These are phyloP conservation scores for Alectoria sarmentosa DNA, from an alignment of 495 filamentous ascomycete species.

Conservation along the genomic window DNA sequence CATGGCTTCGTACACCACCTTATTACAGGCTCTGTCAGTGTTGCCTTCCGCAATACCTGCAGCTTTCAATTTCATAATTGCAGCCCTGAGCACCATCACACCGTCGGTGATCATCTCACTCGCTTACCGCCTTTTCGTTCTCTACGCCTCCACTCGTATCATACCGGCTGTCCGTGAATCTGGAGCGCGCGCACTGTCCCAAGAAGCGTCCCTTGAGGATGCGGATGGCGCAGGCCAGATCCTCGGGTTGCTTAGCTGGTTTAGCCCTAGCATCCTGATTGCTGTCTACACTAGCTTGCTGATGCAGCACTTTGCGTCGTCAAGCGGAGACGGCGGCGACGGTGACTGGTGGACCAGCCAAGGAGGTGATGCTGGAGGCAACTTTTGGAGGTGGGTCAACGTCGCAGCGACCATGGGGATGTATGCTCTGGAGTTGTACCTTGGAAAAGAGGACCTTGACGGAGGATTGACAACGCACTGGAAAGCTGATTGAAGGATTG, in stretches of 20 bases:
- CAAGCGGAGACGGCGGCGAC: slow-evolving; percentile 51
- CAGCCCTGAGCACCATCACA: slow-evolving; percentile 87
- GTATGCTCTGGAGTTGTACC: slow-evolving; percentile 81
- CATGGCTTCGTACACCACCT: slow-evolving; percentile 95
- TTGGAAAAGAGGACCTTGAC: slow-evolving; percentile 71
- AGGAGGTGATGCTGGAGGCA: slow-evolving; percentile 69
- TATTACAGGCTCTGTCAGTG: slow-evolving; percentile 74
- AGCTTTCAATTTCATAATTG: slow-evolving; percentile 76
- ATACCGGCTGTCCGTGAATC: slow-evolving; percentile 87
- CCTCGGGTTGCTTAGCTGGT: slow-evolving; percentile 78
- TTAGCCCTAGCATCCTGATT: slow-evolving; percentile 85
- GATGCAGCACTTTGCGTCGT: slow-evolving; percentile 86
- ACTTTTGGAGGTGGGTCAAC: slow-evolving; percentile 91
- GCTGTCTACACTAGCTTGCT: slow-evolving; percentile 95
- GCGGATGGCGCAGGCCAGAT: slow-evolving; percentile 72
- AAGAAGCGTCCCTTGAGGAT: slow-evolving; percentile 79
- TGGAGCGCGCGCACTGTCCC: slow-evolving; percentile 70
- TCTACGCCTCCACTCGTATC: slow-evolving; percentile 93
- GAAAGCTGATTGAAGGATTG: slow-evolving; percentile 70
- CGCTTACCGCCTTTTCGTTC: slow-evolving; percentile 83
- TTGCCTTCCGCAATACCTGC: slow-evolving; percentile 80
- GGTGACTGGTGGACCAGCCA: slow-evolving; percentile 83
- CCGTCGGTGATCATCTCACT: slow-evolving; percentile 92
- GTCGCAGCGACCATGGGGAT: slow-evolving; percentile 77
- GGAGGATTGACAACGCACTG: slow-evolving; percentile 69